Evolutionary conservation across 2,329 filamentous ascomycete genomes (phyloP).

Genomic region (Fusarium keratoplasticum): DNA sequence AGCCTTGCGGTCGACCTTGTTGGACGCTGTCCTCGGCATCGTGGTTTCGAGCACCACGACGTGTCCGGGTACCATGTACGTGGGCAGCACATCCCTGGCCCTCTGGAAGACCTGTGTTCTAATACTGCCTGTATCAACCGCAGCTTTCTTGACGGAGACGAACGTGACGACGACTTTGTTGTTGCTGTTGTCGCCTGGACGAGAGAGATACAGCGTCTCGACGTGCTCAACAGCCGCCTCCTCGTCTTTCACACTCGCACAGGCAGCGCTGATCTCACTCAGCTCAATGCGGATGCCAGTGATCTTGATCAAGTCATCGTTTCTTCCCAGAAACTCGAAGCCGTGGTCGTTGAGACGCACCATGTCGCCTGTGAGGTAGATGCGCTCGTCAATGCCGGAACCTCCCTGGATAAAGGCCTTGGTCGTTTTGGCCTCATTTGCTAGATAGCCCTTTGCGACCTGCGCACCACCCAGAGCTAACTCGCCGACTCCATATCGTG

Average conservation of each 20-base stretch:
- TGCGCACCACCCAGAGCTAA: slow-evolving; percentile 20
- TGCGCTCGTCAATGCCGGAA: slow-evolving; percentile 16
- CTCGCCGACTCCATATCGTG: slow-evolving; percentile 24
- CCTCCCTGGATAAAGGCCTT: slow-evolving; percentile 25
- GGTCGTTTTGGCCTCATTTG: slow-evolving; percentile 24
- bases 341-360: slow-evolving; percentile 27
- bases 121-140: slow-evolving; percentile 3
- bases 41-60: slow-evolving; percentile 26
- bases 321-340: slow-evolving; percentile 26
- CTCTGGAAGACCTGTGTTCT: slow-evolving; percentile 14
- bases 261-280: slow-evolving; percentile 29
- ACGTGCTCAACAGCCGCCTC: slow-evolving; percentile 15
- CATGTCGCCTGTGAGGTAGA: slow-evolving; percentile 26
- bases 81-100: slow-evolving; percentile 9
- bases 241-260: slow-evolving; percentile 21
- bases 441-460: slow-evolving; percentile 23
- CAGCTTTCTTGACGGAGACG: slow-evolving; percentile 15
- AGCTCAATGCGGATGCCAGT: slow-evolving; percentile 23
- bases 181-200: neutral
- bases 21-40: slow-evolving; percentile 24
- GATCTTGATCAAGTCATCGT: slow-evolving; percentile 28
- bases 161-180: slow-evolving; percentile 26
- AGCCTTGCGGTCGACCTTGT: slow-evolving; percentile 28
- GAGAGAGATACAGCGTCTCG: slow-evolving; percentile 11
- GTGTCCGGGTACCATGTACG: slow-evolving; percentile 27